A percentile compares a stretch with the other conserved stretches of the same genome.
These are phyloP conservation scores for Claviceps monticola DNA, from an alignment of 2,329 filamentous ascomycete genomes.

Conservation along the genomic window DNA sequence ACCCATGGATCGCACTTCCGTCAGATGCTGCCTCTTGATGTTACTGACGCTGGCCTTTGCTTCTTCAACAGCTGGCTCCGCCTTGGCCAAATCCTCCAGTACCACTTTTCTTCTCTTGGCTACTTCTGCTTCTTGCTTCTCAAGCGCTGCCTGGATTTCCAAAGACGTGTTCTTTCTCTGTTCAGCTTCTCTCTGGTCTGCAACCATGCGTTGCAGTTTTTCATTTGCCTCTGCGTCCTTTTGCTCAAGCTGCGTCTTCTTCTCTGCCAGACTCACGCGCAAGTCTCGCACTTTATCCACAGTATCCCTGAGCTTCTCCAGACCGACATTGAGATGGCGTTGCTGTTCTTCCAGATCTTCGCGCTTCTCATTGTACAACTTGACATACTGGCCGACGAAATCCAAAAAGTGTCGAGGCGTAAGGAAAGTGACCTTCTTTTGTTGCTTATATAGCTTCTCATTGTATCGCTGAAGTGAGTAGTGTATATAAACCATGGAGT, in stretches of 20 bases:
- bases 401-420: conserved; percentile 96
- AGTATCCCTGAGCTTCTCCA: conserved; percentile 93
- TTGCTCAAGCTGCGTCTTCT: conserved; percentile 82
- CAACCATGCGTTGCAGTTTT: conserved; percentile 93
- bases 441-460: conserved; percentile 72
- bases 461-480: conserved; percentile 91
- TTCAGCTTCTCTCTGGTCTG: conserved; percentile 88
- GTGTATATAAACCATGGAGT: conserved; percentile 98
- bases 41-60: conserved; percentile 94
- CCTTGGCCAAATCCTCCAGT: conserved; percentile 71
- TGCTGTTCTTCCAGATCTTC: conserved; percentile 98
- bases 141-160: conserved; percentile 75
- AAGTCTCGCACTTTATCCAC: conserved; percentile 94
- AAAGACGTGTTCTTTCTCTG: conserved; percentile 77
- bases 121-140: conserved; percentile 82
- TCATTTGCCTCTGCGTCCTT: conserved; percentile 95
- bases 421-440: conserved; percentile 82
- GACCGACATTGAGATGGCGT: conserved; percentile 90
- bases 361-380: conserved; percentile 93
- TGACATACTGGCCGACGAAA: conserved; percentile 95
- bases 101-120: conserved; percentile 73
- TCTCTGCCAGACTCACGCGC: conserved; percentile 78
- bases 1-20: conserved; percentile 93
- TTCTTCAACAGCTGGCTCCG: conserved; percentile 84
- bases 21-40: conserved; percentile 94